Percentiles rank a stretch among this genome's conserved stretches.
phyloP scores from a whole-genome alignment of 2,329 filamentous ascomycete genomes.

The Coniella lustricola region DNA sequence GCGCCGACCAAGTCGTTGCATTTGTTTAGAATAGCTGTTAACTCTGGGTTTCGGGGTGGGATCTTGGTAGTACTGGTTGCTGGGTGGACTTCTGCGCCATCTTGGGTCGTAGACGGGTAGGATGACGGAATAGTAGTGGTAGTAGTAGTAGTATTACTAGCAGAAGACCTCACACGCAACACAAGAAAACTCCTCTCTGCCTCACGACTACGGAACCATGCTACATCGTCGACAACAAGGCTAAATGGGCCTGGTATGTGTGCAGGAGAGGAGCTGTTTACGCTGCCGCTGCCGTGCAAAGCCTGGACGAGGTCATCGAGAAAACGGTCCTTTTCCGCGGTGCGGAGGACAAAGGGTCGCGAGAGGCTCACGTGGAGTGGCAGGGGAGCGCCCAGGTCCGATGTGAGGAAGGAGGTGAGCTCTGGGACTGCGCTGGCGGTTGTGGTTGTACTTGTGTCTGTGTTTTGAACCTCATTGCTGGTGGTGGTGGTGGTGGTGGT shows the following conservation, averaged over 20 bases:
- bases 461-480: too few species aligned
- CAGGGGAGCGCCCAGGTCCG: conserved; percentile 67
- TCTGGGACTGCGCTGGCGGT: conserved; percentile 41
- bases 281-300: conserved; percentile 27
- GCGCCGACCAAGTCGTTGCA: conserved; percentile 57
- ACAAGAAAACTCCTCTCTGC: conserved; percentile 80
- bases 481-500: too few species aligned
- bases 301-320: conserved; percentile 43
- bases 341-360: conserved; percentile 66
- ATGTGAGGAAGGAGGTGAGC: conserved; percentile 53
- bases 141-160: too few species aligned
- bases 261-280: conserved; percentile 17
- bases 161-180: conserved; percentile 45
- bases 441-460: conserved; percentile 17
- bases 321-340: conserved; percentile 65
- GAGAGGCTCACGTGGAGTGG: conserved; percentile 91
- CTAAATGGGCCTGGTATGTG: too few species aligned
- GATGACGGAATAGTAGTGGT: too few species aligned
- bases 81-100: background rate
- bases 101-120: too few species aligned
- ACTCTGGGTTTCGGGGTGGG: conserved; percentile 39
- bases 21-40: conserved; percentile 55
- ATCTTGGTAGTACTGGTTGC: conserved; percentile 13
- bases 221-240: conserved; percentile 26
- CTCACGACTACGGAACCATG: conserved; percentile 46